Evolutionary conservation across 805 yeast genomes (phyloP), one percentile per base, ranked within the genome.

Genomic region (Starmerella khaoyaiensis): DNA sequence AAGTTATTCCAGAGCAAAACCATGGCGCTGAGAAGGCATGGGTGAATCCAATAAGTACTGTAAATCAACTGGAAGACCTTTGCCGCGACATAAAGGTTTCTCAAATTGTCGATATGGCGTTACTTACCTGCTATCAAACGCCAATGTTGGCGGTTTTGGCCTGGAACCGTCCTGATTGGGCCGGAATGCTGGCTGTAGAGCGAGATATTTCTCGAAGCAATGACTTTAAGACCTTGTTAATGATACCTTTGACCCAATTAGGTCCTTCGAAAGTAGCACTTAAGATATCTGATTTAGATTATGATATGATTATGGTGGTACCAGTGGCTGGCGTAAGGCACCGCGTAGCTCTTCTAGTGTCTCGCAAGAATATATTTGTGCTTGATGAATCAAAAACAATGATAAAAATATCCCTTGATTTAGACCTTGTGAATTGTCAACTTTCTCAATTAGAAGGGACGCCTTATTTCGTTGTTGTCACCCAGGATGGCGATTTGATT

Each of bases 221-320:
- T n/a, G n/a, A n/a, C n/a, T 22, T 5, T 28, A n/a, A 28, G 19
- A 17, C 14, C 8, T 10, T 11, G 6, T 26, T 21, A 11, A 12
- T 24, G 21, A 16, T 22, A 4, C 6, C n/a, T n/a, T n/a, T 14
- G 5, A 6, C 5, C 15, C 11, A 7, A 7, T 18, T 5, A 17
- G 14, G 18, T 22, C 31, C 10, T 16, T 34, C 7, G 10, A 31
- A 3, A 9, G 12, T n/a, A 12, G 79, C 5, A 66, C 69, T 12
- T 67, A 67, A 26, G 60, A 87, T 21, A 93, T 95, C 0, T n/a
- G n/a, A n/a, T n/a, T n/a, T n/a, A n/a, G n/a, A n/a, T n/a, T 81
- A 72, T 58, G 95, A 82, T 54, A 54, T 78, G 2, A 76, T 73
- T 46, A 59, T 66, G 12, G 57, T 84, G 8, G 57, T 78, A 8